A percentile compares a stretch with the other conserved stretches of the same genome.
Conservation (phyloP, 352 stramenopile species). For the Peronosclerospora sorghi region DNA sequence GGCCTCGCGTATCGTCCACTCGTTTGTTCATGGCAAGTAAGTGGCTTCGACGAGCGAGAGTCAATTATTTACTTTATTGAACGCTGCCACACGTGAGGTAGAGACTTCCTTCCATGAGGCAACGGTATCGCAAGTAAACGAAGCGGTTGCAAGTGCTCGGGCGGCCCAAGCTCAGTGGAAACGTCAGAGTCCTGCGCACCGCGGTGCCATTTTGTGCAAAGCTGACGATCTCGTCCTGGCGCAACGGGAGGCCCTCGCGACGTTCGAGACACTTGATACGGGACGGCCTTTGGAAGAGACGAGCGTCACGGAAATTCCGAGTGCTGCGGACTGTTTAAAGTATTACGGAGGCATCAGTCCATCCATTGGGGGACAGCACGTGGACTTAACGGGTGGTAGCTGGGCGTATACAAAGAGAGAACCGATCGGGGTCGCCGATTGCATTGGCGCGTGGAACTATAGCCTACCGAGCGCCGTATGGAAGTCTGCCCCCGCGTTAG, state of each 20-base stretch:
- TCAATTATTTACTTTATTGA: slow-evolving; percentile 41
- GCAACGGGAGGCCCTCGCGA: slow-evolving; percentile 52
- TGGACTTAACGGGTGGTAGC: slow-evolving; percentile 48
- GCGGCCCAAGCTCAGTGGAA: slow-evolving; percentile 56
- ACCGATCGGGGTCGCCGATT: slow-evolving; percentile 55
- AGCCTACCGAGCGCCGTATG: slow-evolving; percentile 67
- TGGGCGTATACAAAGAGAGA: slow-evolving; percentile 74
- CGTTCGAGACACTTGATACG: slow-evolving; percentile 69
- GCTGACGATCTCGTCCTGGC: slow-evolving; percentile 48
- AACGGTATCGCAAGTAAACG: slow-evolving; percentile 34
- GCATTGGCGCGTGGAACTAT: slow-evolving; percentile 81
- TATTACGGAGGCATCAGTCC: slow-evolving; percentile 62
- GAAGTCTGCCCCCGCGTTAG: slow-evolving; percentile 72
- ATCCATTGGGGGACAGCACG: slow-evolving; percentile 56
- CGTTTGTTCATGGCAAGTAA: slow-evolving; percentile 67
- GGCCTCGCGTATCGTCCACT: slow-evolving; percentile 31
- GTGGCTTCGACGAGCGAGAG: slow-evolving; percentile 13
- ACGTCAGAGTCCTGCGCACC: slow-evolving; percentile 41
- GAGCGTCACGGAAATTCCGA: slow-evolving; percentile 49
- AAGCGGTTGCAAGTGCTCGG: slow-evolving; percentile 31
- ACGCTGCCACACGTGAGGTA: slow-evolving; percentile 32
- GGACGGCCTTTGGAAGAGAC: slow-evolving; percentile 70
- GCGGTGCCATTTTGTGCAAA: slow-evolving; percentile 49
- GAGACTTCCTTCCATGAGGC: slow-evolving; percentile 46
- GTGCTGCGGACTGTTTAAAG: slow-evolving; percentile 65